Evolutionary conservation across 176 grass and related monocot species (phyloP).

Genomic region (Themeda triandra): DNA sequence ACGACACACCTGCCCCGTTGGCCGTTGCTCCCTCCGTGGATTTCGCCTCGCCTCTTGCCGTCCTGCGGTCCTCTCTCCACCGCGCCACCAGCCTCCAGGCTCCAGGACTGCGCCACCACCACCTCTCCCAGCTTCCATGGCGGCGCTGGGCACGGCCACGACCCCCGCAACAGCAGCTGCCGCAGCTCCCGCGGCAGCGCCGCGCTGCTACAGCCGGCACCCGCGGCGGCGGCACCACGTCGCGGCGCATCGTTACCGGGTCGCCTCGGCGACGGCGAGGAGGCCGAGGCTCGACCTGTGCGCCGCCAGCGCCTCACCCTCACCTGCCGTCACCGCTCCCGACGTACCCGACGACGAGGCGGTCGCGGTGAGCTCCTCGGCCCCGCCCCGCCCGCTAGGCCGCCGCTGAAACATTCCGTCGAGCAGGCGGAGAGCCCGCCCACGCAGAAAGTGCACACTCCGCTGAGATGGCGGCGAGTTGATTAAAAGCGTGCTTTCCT

Average conservation of each 20-base stretch:
- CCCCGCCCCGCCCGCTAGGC: not conserved
- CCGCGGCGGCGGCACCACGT: not conserved
- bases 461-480: not conserved
- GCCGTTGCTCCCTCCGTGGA: not conserved
- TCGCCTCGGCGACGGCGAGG: not conserved
- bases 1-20: not conserved
- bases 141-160: not conserved
- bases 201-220: not conserved
- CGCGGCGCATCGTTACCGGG: not conserved
- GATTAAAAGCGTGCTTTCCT: not conserved
- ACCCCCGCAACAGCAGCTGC: not conserved
- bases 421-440: not conserved
- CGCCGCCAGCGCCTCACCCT: slow-evolving; percentile 5
- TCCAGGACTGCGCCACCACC: too few relatives aligned
- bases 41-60: not conserved
- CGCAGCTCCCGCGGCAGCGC: not conserved
- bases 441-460: too few relatives aligned
- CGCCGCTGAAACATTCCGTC: not conserved
- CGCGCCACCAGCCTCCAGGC: not conserved
- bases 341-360: not conserved
- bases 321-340: not conserved
- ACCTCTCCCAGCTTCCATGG: not conserved
- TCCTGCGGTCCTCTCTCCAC: not conserved
- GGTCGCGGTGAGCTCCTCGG: not conserved
- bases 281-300: not conserved